Percentiles rank a stretch among this genome's conserved stretches.
Evolutionary conservation across 2,329 filamentous ascomycete genomes (phyloP).

Genomic region (Neocatenulostroma microsporum): DNA sequence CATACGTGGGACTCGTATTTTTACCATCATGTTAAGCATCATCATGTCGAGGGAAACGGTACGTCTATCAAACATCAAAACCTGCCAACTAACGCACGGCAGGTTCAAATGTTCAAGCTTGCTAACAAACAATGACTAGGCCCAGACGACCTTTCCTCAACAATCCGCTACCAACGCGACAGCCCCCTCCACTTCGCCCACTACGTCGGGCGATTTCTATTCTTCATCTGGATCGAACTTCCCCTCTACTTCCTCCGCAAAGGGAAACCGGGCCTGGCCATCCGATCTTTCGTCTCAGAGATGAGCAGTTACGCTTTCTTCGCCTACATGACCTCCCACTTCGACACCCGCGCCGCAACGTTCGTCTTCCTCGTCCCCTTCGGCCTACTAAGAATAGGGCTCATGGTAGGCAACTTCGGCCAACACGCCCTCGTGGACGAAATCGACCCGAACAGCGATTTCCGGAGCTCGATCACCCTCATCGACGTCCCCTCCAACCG

Average conservation of each 20-base stretch:
- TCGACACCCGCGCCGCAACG: slow-evolving; percentile 49
- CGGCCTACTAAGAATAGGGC: slow-evolving; percentile 55
- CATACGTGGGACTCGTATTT: slow-evolving; percentile 82
- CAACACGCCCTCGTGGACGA: slow-evolving; percentile 76
- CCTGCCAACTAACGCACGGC: not conserved
- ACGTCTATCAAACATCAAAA: too few relatives aligned
- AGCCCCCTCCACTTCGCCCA: slow-evolving; percentile 57
- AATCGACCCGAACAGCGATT: slow-evolving; percentile 67
- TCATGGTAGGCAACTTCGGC: slow-evolving; percentile 81
- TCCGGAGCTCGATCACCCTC: slow-evolving; percentile 68
- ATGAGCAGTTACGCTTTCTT: slow-evolving; percentile 48
- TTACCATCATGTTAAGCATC: slow-evolving; percentile 80
- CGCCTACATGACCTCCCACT: slow-evolving; percentile 42
- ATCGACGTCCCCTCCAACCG: slow-evolving; percentile 74
- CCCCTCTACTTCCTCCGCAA: slow-evolving; percentile 64
- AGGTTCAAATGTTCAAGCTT: too few relatives aligned
- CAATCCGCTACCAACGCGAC: slow-evolving; percentile 68
- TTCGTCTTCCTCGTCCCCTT: slow-evolving; percentile 63
- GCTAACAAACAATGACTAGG: slow-evolving; percentile 34
- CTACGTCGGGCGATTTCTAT: slow-evolving; percentile 66
- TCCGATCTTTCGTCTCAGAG: slow-evolving; percentile 56
- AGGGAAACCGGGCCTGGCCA: slow-evolving; percentile 47
- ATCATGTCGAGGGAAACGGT: slow-evolving; percentile 68
- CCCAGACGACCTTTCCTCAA: slow-evolving; percentile 66
- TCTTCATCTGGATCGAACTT: slow-evolving; percentile 67